These are phyloP conservation scores for Coriolopsis trogii DNA, from an alignment of 1,284 basidiomycete genomes.

Conservation along the genomic window DNA sequence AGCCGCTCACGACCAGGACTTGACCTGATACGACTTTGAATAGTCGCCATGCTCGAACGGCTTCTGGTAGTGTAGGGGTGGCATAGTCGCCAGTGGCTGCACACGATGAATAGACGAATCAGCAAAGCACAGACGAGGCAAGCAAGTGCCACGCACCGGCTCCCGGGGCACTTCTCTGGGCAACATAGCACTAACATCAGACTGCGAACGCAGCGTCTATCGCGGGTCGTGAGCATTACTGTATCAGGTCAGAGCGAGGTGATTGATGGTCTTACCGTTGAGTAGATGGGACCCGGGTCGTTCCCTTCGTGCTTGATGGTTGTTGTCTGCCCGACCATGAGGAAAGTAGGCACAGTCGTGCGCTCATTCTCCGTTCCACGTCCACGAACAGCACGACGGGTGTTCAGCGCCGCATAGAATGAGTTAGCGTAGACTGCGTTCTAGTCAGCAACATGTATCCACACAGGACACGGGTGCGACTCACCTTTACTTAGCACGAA, in stretches of 20 bases:
- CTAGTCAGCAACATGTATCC: slow-evolving; percentile 2
- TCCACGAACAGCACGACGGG: slow-evolving; percentile 44
- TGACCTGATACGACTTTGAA: slow-evolving; percentile 7
- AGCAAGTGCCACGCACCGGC: slow-evolving; percentile 4
- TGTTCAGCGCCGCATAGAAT: slow-evolving; percentile 56
- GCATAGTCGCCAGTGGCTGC: slow-evolving; percentile 10
- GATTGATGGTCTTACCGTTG: slow-evolving; percentile 12
- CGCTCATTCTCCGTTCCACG: slow-evolving; percentile 45
- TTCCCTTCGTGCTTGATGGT: slow-evolving; percentile 17
- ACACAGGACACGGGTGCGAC: not conserved
- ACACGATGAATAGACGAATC: not conserved
- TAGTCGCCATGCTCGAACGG: slow-evolving; percentile 2
- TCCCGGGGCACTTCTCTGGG: slow-evolving; percentile 17
- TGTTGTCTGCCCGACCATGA: slow-evolving; percentile 40
- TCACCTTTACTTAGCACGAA: slow-evolving; percentile 68
- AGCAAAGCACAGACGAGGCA: not conserved
- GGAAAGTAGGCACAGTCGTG: slow-evolving; percentile 42
- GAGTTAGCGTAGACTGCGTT: slow-evolving; percentile 66
- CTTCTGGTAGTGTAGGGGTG: slow-evolving; percentile 13
- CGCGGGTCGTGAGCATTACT: not conserved
- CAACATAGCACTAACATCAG: slow-evolving; percentile 7
- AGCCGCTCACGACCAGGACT: slow-evolving; percentile 10
- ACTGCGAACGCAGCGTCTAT: slow-evolving; percentile 6
- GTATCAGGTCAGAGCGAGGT: not conserved
- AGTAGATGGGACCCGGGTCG: slow-evolving; percentile 13